phyloP scores from a whole-genome alignment of 257 asterid genomes.

The Solanum chaucha region DNA sequence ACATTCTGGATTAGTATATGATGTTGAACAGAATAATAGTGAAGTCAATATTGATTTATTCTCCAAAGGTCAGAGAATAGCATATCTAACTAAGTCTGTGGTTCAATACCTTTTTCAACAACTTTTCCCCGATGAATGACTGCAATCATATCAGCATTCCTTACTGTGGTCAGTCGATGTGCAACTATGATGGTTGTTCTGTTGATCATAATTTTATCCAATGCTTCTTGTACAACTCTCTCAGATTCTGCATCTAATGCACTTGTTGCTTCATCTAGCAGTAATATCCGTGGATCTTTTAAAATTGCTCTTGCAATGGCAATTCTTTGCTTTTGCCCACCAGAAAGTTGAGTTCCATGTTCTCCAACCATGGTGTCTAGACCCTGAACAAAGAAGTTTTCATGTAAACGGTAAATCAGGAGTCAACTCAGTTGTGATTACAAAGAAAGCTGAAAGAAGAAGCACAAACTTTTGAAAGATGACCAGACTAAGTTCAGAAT shows the following conservation, averaged over 20 bases:
- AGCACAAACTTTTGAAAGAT: neutral
- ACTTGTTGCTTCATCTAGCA: conserved; percentile 82
- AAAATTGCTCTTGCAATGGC: conserved; percentile 82
- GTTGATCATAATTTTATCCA: conserved; percentile 71
- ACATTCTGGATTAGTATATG: neutral
- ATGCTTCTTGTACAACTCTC: conserved; percentile 74
- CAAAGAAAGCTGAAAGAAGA: neutral
- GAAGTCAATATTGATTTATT: neutral
- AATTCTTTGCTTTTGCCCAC: conserved; percentile 85
- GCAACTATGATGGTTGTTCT: conserved; percentile 81
- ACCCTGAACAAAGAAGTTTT: conserved; percentile 26
- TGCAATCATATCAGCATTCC: conserved; percentile 70
- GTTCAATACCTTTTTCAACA: conserved; percentile 57
- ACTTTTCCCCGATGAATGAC: conserved; percentile 70
- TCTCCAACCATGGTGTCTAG: conserved; percentile 73
- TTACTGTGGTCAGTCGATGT: conserved; percentile 66
- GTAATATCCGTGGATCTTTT: conserved; percentile 68
- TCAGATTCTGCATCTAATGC: conserved; percentile 89
- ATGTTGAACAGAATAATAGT: neutral
- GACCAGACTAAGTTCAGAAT: neutral
- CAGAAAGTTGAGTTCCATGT: conserved; percentile 88
- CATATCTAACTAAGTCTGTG: neutral
- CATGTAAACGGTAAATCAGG: neutral
- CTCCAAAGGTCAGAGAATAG: neutral
- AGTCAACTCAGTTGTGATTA: neutral